Evolutionary conservation across 352 stramenopile species (phyloP), one percentile per base, ranked within the genome.

Genomic region (Phytophthora colocasiae): DNA sequence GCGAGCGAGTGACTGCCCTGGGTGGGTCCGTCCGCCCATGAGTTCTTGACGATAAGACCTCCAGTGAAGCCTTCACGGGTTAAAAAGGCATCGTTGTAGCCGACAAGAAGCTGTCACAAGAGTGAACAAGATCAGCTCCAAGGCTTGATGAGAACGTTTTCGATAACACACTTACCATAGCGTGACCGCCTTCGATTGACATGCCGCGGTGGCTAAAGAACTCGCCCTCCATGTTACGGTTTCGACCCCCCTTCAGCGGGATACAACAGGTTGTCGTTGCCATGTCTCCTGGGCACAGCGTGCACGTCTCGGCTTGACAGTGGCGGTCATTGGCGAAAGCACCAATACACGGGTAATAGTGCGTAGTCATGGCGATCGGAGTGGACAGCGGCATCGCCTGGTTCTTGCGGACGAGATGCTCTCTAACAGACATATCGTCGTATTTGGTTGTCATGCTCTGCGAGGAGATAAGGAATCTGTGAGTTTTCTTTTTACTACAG

Each of bases 151-250:
- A 22, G 46, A 2, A 26, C 7, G 7, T n/a, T 24, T 14, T 57
- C 8, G 32, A 29, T 47, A 36, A 17, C 17, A 14, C 3, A 29
- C 67, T 36, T 85, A 90, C 85, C 86, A 94, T 92, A 1, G 82
- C 83, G 62, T 92, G 86, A 7, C 86, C 83, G 47, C 82, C 83
- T 69, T 92, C 86, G 53, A 92, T 91, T 15, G 82, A 91, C 80
- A 92, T 92, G 6, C 83, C 81, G 32, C 78, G 81, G 58, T 92
- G 83, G 48, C 79, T 90, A 69, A 92, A 92, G 68, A 91, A 94
- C 55, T 94, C 86, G 40, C 83, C 86, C 58, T 94, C 83, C 83
- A 94, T 92, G 71, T 94, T 94, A 53, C 79, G 81, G 49, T 90
- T 92, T 61, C 65, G 78, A 6, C 86, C 78, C 43, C 81, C 82